Base-by-base conservation (phyloP, 306 rosid species). In the Sicyos edulis region DNA sequence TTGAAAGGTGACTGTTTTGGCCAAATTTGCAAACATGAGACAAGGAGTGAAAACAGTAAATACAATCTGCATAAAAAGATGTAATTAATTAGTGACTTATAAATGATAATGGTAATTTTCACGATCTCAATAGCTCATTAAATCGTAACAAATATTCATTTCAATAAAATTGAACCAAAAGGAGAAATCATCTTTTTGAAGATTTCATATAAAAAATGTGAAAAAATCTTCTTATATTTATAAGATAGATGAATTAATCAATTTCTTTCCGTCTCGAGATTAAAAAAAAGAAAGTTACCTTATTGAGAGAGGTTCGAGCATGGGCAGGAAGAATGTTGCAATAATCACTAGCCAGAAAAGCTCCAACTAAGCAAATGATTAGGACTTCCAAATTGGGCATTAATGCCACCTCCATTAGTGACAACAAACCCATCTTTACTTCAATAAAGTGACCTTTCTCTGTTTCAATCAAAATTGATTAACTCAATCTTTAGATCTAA, bases 31-130 rank as follows among this genome's bases (percentile, higher is more conserved):
- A 69, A 95, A 95, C 44, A 95, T 75, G 20, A 91, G 95, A 13
- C 92, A 76, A 24, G 99, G 99, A 54, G 96, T 89, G 87, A 95
- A 89, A n/a, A 89, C 60, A 37, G 73, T 19, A 74, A 95, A 95
- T 42, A 95, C 99, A 42, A 95, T 75, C 99, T 93, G 86, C 88
- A 77, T 54, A 55, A 3, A 47, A 51, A 42, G 11, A 42, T 7
- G 47, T 8, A 42, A 37, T 37, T 37, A 37, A 37, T 37, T 37
- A 37, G 44, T 37, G 44, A 37, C 44, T 37, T 37, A 37, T 5
- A 0, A 32, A 32, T 32, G 29, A 26, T 26, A 26, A 26, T 26
- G 29, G 29, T 26, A 26, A 1, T 26, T 26, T 26, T 26, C 4
- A 32, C 4, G 5, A 32, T 32, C 37, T 1, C 0, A 32, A 32